phyloP scores from a whole-genome alignment of 306 rosid species.

The Dalbergia cultrata region DNA sequence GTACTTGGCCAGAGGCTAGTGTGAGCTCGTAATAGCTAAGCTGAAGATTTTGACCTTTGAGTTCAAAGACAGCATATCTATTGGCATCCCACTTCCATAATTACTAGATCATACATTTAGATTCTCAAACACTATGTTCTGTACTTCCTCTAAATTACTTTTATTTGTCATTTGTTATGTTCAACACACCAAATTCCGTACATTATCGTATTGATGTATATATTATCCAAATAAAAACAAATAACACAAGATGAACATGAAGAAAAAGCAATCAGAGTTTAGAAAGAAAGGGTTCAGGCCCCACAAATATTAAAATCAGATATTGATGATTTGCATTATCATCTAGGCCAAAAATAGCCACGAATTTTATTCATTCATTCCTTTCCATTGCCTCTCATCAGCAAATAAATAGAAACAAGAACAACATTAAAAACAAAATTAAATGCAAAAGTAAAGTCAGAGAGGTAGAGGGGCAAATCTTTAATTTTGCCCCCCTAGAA shows the following conservation, averaged over 20 bases:
- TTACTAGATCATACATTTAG: too few species aligned
- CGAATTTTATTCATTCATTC: too few species aligned
- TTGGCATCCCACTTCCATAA: slow-evolving; percentile 41
- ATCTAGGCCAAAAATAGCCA: neutral
- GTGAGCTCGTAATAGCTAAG: slow-evolving; percentile 74
- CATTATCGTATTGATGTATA: neutral
- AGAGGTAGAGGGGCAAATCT: neutral
- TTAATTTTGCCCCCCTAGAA: neutral
- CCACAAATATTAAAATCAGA: neutral
- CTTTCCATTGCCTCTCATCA: too few species aligned
- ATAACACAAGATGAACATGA: neutral
- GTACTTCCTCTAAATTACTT: too few species aligned
- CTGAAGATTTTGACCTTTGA: slow-evolving; percentile 82
- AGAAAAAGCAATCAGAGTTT: too few species aligned
- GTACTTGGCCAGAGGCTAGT: slow-evolving; percentile 83
- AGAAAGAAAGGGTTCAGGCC: neutral
- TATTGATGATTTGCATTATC: neutral
- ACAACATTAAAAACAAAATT: neutral
- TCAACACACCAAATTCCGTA: neutral
- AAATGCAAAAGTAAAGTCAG: neutral
- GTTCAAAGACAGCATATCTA: slow-evolving; percentile 84
- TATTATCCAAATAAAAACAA: neutral
- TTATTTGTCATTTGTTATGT: too few species aligned
- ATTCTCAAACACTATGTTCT: too few species aligned
- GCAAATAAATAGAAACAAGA: neutral